A percentile compares a stretch with the other conserved stretches of the same genome.
phyloP scores from a whole-genome alignment of 495 filamentous ascomycete genomes.

The Xylaria longipes region DNA sequence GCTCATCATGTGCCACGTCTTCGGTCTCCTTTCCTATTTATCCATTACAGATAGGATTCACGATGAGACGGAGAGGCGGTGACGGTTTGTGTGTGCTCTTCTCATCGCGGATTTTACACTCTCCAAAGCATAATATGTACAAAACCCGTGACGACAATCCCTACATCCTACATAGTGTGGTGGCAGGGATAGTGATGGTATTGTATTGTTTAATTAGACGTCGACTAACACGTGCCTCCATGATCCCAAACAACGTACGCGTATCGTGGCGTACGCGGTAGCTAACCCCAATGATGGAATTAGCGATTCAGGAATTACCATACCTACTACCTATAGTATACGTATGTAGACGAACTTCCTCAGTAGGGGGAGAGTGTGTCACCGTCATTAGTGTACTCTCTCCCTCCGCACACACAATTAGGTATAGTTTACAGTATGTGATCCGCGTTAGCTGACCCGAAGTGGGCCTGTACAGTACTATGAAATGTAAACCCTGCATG shows the following conservation, averaged over 20 bases:
- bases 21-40: not conserved
- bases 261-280: not conserved
- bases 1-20: conserved; percentile 23
- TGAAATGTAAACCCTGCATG: not conserved
- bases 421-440: conserved; percentile 2
- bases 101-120: not conserved
- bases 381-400: conserved; percentile 8
- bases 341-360: no score
- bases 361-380: no score
- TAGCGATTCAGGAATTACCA: not conserved
- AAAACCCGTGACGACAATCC: not conserved
- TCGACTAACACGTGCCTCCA: conserved; percentile 6
- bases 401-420: conserved; percentile 5
- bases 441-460: not conserved
- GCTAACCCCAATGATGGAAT: not conserved
- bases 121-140: not conserved
- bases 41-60: not conserved
- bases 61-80: conserved; percentile 15
- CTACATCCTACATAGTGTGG: conserved; percentile 5
- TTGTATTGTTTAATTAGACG: conserved; percentile 16
- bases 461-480: conserved; percentile 9
- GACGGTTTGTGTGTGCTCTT: not conserved
- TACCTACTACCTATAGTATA: not conserved
- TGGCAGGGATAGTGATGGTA: conserved; percentile 10
- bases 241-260: not conserved